phyloP scores from a whole-genome alignment of 352 stramenopile species.

The Phytopythium delawarense region DNA sequence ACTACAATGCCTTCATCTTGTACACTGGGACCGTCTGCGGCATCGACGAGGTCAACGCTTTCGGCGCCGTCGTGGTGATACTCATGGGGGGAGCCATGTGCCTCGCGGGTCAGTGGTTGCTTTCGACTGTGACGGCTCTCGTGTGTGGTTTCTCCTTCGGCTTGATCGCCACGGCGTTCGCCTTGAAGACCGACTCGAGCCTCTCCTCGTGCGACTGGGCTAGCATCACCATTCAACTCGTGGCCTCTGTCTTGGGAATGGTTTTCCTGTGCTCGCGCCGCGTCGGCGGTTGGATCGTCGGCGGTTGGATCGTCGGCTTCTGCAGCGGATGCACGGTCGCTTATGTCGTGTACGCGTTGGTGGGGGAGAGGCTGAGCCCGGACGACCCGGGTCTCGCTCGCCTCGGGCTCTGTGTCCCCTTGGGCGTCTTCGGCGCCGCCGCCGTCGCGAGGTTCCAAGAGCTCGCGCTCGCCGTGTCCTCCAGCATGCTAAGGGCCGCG shows the following conservation, averaged over 20 bases:
- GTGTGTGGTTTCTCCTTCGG: background rate
- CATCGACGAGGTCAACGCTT: constrained; percentile 2
- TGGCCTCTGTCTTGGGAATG: background rate
- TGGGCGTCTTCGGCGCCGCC: background rate
- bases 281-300: background rate
- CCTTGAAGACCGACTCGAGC: background rate
- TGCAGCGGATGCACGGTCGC: background rate
- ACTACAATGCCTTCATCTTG: too few species aligned
- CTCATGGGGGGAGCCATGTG: constrained; percentile 29
- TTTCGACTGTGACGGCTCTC: background rate
- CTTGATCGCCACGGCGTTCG: background rate
- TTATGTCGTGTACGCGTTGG: background rate
- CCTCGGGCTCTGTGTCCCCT: background rate
- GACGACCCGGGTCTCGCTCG: background rate
- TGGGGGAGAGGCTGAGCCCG: background rate
- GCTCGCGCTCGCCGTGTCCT: background rate
- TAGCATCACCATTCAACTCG: background rate
- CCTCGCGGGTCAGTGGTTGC: constrained; percentile 3
- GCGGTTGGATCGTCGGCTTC: background rate
- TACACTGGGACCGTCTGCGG: too few species aligned
- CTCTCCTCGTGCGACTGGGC: too few species aligned
- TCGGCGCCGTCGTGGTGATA: constrained; percentile 24
- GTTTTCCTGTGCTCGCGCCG: background rate
- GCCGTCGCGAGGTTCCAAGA: background rate
- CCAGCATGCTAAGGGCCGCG: background rate